phyloP scores from a whole-genome alignment of 306 rosid genomes.

The Castanea mollissima region DNA sequence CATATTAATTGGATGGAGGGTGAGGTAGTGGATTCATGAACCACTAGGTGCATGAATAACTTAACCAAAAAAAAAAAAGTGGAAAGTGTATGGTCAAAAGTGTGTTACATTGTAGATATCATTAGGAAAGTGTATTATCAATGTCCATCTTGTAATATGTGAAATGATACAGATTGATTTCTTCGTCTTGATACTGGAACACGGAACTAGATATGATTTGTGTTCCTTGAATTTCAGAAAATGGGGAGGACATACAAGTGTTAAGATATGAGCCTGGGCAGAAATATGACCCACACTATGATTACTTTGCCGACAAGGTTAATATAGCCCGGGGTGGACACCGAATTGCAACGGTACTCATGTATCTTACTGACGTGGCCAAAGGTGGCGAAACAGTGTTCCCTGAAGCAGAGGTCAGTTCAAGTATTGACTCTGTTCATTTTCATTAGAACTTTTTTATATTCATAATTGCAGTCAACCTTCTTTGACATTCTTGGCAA shows the following conservation, averaged over 20 bases:
- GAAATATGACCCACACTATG: constrained; percentile 89
- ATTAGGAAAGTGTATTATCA: not conserved
- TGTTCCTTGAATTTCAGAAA: constrained; percentile 59
- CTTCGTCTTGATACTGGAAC: not conserved
- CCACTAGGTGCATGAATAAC: not conserved
- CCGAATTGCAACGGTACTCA: constrained; percentile 82
- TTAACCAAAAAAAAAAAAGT: not conserved
- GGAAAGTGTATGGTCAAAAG: not conserved
- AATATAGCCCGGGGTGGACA: constrained; percentile 95
- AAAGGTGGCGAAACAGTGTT: constrained; percentile 99
- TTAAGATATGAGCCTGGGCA: constrained; percentile 95
- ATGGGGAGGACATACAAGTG: constrained; percentile 99
- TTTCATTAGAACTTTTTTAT: constrained; percentile 5
- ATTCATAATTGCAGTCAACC: not conserved
- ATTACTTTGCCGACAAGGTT: constrained; percentile 86
- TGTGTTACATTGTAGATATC: not conserved
- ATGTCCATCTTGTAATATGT: not conserved
- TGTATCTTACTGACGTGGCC: constrained; percentile 81
- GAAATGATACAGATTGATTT: constrained; percentile 10
- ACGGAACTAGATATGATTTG: constrained; percentile 10
- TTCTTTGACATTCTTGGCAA: constrained; percentile 4
- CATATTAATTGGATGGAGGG: too few relatives aligned
- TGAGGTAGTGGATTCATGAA: too few relatives aligned
- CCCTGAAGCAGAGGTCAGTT: constrained; percentile 85
- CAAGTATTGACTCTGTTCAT: constrained; percentile 4